These are phyloP conservation scores for Forsythia viridissima DNA, from an alignment of 257 asterid genomes.

Conservation along the genomic window DNA sequence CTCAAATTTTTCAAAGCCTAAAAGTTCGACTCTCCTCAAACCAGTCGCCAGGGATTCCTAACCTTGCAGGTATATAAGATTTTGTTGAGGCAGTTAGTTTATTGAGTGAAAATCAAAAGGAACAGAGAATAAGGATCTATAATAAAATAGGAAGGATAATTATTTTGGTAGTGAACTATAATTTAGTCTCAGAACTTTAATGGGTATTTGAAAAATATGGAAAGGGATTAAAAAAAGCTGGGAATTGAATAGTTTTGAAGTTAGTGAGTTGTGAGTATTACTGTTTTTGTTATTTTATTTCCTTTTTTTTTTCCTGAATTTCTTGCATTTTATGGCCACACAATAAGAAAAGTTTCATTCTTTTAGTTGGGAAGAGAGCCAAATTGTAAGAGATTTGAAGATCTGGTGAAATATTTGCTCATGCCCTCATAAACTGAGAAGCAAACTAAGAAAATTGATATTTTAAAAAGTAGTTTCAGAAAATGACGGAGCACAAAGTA, in stretches of 20 bases:
- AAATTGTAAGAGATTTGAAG: not conserved
- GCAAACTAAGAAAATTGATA: not conserved
- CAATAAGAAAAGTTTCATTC: not conserved
- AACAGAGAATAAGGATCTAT: not conserved
- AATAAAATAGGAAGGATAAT: no score
- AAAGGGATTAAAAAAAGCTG: not conserved
- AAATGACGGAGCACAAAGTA: not conserved
- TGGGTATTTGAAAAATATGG: not conserved
- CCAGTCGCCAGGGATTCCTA: constrained; percentile 33
- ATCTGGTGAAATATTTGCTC: not conserved
- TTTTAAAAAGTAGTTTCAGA: not conserved
- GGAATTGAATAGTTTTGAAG: not conserved
- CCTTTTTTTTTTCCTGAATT: not conserved
- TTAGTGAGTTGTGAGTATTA: not conserved
- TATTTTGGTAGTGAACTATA: not conserved
- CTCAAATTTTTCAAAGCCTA: constrained; percentile 35
- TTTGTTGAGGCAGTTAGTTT: not conserved
- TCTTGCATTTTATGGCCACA: not conserved
- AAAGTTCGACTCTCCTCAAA: constrained; percentile 24
- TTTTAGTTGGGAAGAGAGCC: constrained; percentile 47
- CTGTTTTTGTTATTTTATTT: no score
- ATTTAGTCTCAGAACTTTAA: not conserved
- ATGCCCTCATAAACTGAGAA: not conserved
- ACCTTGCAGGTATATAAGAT: constrained; percentile 32
- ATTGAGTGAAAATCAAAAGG: not conserved